These are phyloP conservation scores for Platanus orientalis DNA, from an alignment of 164 flowering plant species.

Conservation along the genomic window DNA sequence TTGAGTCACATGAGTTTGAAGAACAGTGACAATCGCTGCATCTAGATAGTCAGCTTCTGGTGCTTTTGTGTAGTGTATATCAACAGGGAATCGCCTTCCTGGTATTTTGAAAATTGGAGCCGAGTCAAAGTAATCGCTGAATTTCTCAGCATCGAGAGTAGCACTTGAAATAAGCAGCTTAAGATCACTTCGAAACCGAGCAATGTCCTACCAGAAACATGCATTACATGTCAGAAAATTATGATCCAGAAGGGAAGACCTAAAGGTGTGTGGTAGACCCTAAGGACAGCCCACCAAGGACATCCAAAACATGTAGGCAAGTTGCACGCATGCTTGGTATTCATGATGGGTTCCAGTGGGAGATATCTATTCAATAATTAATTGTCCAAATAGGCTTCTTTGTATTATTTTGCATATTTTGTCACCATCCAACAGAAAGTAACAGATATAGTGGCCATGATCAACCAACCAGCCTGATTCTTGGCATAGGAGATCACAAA, in stretches of 20 bases:
- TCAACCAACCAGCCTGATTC: too few species aligned
- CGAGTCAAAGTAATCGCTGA: slow-evolving; percentile 89
- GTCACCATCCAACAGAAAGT: too few species aligned
- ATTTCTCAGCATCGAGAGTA: slow-evolving; percentile 95
- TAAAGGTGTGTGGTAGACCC: too few species aligned
- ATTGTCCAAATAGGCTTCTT: too few species aligned
- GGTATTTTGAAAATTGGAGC: slow-evolving; percentile 95
- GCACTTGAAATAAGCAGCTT: slow-evolving; percentile 98
- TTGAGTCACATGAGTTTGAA: slow-evolving; percentile 83
- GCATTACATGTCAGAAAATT: neutral
- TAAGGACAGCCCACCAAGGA: too few species aligned
- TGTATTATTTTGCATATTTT: too few species aligned
- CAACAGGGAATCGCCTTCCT: slow-evolving; percentile 93
- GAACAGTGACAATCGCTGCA: slow-evolving; percentile 88
- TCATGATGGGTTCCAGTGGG: too few species aligned
- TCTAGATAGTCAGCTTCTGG: slow-evolving; percentile 96
- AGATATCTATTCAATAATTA: too few species aligned
- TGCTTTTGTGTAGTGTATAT: slow-evolving; percentile 81
- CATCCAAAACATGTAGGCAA: too few species aligned
- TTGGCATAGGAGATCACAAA: too few species aligned
- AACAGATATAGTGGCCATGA: too few species aligned
- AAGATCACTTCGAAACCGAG: slow-evolving; percentile 84
- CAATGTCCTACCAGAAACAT: slow-evolving; percentile 58
- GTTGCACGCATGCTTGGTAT: neutral
- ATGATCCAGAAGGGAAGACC: too few species aligned